Evolutionary conservation across 495 filamentous ascomycete genomes (phyloP), one percentile per base, ranked within the genome.

Genomic region (Pseudotulostoma volvatum): DNA sequence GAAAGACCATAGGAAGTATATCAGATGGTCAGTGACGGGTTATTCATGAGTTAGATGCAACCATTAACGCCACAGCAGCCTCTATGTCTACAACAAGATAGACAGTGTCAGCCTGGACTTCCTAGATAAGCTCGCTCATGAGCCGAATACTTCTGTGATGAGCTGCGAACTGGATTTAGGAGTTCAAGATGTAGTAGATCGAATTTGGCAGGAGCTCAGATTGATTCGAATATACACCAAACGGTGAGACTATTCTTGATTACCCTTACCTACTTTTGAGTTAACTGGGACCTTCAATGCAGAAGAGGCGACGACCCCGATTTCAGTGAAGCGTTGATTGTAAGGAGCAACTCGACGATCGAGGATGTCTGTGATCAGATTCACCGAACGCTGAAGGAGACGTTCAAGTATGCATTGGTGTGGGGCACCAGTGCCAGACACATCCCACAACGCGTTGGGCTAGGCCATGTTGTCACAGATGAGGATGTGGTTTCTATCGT

Each of bases 61-160:
- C 13, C 18, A 13, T 16, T 17, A 34, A 16, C 13, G 11, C 15
- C 9, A 1, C 14, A 21, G 3, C 39, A 93, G 86, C 52, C 71
- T 99, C 17, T 99, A 99, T 62, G 92, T 95, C 19, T 99, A 99
- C 74, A 99, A 99, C 80, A 99, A 99, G 61, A 93, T 99, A 65
- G 92, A 99, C 67, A 79, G 76, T 56, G 78, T 99, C 48, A 86
- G 81, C 18, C 70, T 99, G 43, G 83, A 94, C 47, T 92, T 87
- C 64, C 73, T 99, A 13, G 82, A 99, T 60, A 72, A 79, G 49
- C 67, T 99, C 2, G 92, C 92, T 8, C 78, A 83, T 38, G 92
- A 99, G 56, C 82, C 84, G 2, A 70, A 94, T 59, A 96, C 92
- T 2, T 82, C 76, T 4, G 90, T 99, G 44, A 99, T 99, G 92